Conservation (phyloP, 257 asterid species). For the Lycium barbarum region DNA sequence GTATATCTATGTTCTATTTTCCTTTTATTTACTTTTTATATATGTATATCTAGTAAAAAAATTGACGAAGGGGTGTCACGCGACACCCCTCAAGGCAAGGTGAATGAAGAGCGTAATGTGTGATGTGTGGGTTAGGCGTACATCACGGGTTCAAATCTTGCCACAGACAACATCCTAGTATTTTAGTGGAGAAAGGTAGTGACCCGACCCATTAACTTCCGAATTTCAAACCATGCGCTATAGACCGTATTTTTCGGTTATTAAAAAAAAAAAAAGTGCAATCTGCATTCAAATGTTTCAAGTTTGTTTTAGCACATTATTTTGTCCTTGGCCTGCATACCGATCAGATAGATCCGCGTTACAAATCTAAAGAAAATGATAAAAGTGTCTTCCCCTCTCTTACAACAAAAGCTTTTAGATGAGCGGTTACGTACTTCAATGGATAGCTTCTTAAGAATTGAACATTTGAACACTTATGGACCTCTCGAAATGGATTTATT, state of each 20-base stretch:
- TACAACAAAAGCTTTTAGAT: background rate
- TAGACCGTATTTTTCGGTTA: background rate
- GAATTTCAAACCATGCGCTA: background rate
- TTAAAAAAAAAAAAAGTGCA: background rate
- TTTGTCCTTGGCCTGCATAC: background rate
- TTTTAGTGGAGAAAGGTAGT: background rate
- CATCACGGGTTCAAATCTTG: background rate
- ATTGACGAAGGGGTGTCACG: no score
- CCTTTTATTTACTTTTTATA: no score
- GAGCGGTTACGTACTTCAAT: background rate
- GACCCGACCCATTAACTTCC: background rate
- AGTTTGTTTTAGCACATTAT: constrained; percentile 6
- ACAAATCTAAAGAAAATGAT: constrained; percentile 10
- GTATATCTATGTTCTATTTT: no score
- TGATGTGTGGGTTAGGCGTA: background rate
- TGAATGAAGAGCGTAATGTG: background rate
- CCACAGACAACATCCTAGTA: background rate
- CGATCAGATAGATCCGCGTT: background rate
- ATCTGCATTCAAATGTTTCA: constrained; percentile 15
- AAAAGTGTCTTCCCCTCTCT: background rate
- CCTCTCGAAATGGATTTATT: background rate
- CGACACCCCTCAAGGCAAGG: no score
- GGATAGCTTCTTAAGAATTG: background rate
- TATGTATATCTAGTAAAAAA: no score
- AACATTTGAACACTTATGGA: background rate